Evolutionary conservation across 192 early-diverging fungal species (phyloP), one percentile per base, ranked within the genome.

Genomic region (Mortierella claussenii): DNA sequence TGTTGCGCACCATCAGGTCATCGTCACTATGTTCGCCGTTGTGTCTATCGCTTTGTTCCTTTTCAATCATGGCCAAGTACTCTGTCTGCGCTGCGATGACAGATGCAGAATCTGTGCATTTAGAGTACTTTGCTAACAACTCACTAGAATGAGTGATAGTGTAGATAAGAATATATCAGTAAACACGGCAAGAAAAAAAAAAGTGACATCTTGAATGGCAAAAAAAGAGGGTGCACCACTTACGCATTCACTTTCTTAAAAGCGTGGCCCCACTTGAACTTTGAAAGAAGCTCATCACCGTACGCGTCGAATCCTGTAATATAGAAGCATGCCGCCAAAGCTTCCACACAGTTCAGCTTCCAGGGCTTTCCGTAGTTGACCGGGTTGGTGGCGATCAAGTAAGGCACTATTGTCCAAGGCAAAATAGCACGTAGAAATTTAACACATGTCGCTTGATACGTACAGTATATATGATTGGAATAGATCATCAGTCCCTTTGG

Each of bases 361-460:
- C 90, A 96, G 20, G 97, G 96, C 56, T 88, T 89, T 24, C 98
- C 98, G 80, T 99, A 98, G 79, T 99, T 99, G 48, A 97, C 96
- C 4, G 96, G 95, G 69, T 99, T 99, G 3, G 96, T 91, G 0
- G 98, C 98, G 11, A 98, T 89, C 54, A 99, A 82, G 55, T 95
- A 98, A 1, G 98, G 98, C 44, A 99, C 88, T 90, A 82, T n/a
- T n/a, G n/a, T n/a, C n/a, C n/a, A n/a, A n/a, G n/a, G n/a, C n/a
- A n/a, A n/a, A n/a, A n/a, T n/a, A n/a, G n/a, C n/a, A n/a, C n/a
- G n/a, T n/a, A n/a, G n/a, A n/a, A n/a, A n/a, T n/a, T n/a, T n/a
- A n/a, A n/a, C n/a, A n/a, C n/a, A n/a, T n/a, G n/a, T n/a, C n/a
- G n/a, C n/a, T n/a, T n/a, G n/a, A n/a, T n/a, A n/a, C n/a, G n/a